These are phyloP conservation scores for Phytophthora citricola DNA, from an alignment of 352 stramenopile genomes.

Conservation along the genomic window DNA sequence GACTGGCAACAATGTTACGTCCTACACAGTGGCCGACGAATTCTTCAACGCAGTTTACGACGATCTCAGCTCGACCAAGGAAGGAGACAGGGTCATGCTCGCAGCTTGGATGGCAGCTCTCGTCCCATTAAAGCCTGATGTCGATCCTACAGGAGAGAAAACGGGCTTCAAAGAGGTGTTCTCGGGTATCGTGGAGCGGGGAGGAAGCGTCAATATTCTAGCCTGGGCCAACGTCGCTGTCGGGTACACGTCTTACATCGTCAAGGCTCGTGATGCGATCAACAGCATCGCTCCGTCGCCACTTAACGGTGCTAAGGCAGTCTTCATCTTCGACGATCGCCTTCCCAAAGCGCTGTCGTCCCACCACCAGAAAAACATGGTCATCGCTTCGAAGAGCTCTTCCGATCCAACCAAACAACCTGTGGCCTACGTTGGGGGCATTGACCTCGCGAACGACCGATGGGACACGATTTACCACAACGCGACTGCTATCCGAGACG, in stretches of 20 bases:
- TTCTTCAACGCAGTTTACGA: constrained; percentile 57
- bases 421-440: constrained; percentile 55
- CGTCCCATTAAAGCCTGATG: constrained; percentile 43
- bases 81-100: constrained; percentile 39
- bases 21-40: constrained; percentile 47
- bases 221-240: constrained; percentile 59
- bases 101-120: constrained; percentile 56
- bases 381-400: constrained; percentile 19
- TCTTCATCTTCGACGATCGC: constrained; percentile 61
- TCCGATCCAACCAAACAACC: constrained; percentile 12
- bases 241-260: constrained; percentile 31
- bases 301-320: constrained; percentile 19
- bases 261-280: constrained; percentile 44
- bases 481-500: constrained; percentile 36
- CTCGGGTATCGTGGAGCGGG: constrained; percentile 33
- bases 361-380: constrained; percentile 59
- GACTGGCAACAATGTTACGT: constrained; percentile 47
- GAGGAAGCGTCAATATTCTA: constrained; percentile 50
- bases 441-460: constrained; percentile 56
- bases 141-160: constrained; percentile 17
- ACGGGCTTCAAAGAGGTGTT: constrained; percentile 45
- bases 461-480: constrained; percentile 66
- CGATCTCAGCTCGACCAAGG: constrained; percentile 40
- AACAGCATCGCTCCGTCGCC: constrained; percentile 33
- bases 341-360: constrained; percentile 37